Evolutionary conservation across 192 early-diverging fungal genomes (phyloP), one percentile per base, ranked within the genome.

Genomic region (Nowakowskiella sp.): DNA sequence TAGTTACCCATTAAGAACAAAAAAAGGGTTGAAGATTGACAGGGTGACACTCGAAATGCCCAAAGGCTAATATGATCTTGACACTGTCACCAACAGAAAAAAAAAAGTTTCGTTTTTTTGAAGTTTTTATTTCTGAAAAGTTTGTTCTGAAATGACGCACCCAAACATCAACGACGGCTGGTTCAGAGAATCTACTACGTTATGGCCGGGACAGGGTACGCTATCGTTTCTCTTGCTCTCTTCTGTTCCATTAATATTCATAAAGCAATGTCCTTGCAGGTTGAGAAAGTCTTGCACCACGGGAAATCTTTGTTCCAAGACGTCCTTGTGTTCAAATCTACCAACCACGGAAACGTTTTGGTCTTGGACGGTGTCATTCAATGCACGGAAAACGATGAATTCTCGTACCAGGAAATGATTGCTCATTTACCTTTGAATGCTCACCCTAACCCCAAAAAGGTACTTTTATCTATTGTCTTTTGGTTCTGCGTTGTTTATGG

Each of bases 361-460:
- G 91, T 94, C 16, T 85, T 99, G 39, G 96, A 99, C 67, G 94
- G 94, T 53, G 94, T 94, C 36, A 92, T 99, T 72, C 96, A 99
- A 67, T 80, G 83, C 45, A 97, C 94, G 60, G 96, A 99, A 76
- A 85, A 91, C 66, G 96, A 99, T 72, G 96, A 99, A 73, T 96
- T 95, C 67, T 81, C 92, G 72, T 97, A 97, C 78, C 96, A 99
- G 73, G 96, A 99, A 75, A 99, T 97, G 94, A 99, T 99, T 74
- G 88, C 94, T 45, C 94, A 99, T 59, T 71, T 93, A 26, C 88
- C 96, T 19, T 72, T 99, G 67, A 94, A 87, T 64, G 73, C 87
- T 44, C 96, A 99, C 72, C 87, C 94, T 47, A 78, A 91, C 78
- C 96, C 96, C 47, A 82, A 86, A 68, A 86, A 92, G 72, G 89